A percentile compares a stretch with the other conserved stretches of the same genome.
These are phyloP conservation scores for Ilyonectria sp. DNA, from an alignment of 2,329 filamentous ascomycete genomes.

Conservation along the genomic window DNA sequence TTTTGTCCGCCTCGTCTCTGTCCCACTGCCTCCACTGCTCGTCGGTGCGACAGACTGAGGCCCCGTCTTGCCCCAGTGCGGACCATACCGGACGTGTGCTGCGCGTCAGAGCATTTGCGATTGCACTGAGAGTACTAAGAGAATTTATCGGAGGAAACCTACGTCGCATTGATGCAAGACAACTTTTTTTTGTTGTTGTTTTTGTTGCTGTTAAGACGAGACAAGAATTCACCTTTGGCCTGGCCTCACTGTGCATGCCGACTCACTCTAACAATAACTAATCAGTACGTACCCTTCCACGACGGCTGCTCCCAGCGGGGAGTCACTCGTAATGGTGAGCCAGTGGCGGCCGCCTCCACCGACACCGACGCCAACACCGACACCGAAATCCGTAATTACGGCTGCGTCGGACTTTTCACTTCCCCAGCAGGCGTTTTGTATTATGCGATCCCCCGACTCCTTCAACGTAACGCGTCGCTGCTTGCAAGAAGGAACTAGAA, in stretches of 20 bases:
- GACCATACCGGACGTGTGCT: conserved; percentile 25
- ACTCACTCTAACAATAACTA: not conserved
- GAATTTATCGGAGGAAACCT: not conserved
- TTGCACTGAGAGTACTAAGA: not conserved
- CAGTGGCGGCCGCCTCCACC: conserved; percentile 29
- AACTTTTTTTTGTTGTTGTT: not conserved
- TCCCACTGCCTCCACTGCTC: conserved; percentile 12
- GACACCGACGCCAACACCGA: conserved; percentile 37
- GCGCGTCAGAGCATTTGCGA: conserved; percentile 2
- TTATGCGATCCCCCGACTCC: not conserved
- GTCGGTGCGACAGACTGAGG: conserved; percentile 15
- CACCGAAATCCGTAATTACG: conserved; percentile 45
- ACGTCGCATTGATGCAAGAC: not conserved
- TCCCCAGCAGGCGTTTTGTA: not conserved
- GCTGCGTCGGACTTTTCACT: conserved; percentile 40
- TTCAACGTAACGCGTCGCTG: not conserved
- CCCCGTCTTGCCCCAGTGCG: conserved; percentile 36
- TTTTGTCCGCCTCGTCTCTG: conserved; percentile 19
- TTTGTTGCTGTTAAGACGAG: not conserved
- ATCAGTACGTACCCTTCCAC: not conserved
- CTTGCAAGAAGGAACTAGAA: not conserved
- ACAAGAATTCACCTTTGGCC: not conserved
- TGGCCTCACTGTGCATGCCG: not conserved
- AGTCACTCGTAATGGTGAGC: not conserved
- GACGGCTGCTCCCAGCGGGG: not conserved